Conservation (phyloP, 1,284 basidiomycete species). For the Sanguinoderma infundibulare region DNA sequence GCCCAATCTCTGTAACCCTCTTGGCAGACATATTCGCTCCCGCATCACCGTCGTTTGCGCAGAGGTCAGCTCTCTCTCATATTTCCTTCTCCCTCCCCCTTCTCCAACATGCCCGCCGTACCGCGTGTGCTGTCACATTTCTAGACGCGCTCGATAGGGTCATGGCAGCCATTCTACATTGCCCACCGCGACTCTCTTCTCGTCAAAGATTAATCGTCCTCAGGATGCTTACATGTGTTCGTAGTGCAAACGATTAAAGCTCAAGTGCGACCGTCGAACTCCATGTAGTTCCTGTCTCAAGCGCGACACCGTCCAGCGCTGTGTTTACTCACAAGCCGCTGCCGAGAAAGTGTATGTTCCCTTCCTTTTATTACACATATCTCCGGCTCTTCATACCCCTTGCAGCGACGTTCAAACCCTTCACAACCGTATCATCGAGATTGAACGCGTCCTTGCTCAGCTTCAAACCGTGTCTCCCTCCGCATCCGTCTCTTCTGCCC, state of each 20-base stretch:
- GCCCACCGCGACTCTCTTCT: not conserved
- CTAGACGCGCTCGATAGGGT: not conserved
- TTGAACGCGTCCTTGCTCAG: constrained; percentile 57
- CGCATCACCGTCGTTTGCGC: constrained; percentile 82
- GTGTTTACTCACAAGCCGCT: constrained; percentile 78
- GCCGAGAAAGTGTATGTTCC: constrained; percentile 76
- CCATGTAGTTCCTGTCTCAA: constrained; percentile 80
- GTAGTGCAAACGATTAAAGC: constrained; percentile 82
- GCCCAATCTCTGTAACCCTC: constrained; percentile 9
- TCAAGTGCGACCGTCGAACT: constrained; percentile 77
- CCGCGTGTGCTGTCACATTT: not conserved
- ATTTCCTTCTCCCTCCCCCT: not conserved
- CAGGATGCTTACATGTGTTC: constrained; percentile 7
- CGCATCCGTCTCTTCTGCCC: constrained; percentile 21
- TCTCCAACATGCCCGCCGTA: not conserved
- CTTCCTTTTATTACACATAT: constrained; percentile 1
- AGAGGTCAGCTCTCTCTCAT: constrained; percentile 54
- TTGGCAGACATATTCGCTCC: constrained; percentile 71
- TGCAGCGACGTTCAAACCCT: constrained; percentile 76
- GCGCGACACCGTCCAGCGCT: constrained; percentile 72
- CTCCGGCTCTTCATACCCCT: constrained; percentile 2
- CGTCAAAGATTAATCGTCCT: not conserved
- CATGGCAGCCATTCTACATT: not conserved
- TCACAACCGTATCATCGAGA: constrained; percentile 73
- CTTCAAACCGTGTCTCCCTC: constrained; percentile 35